Base-by-base conservation (phyloP, 768 basidiomycete species). In the Mycena capillaripes region DNA sequence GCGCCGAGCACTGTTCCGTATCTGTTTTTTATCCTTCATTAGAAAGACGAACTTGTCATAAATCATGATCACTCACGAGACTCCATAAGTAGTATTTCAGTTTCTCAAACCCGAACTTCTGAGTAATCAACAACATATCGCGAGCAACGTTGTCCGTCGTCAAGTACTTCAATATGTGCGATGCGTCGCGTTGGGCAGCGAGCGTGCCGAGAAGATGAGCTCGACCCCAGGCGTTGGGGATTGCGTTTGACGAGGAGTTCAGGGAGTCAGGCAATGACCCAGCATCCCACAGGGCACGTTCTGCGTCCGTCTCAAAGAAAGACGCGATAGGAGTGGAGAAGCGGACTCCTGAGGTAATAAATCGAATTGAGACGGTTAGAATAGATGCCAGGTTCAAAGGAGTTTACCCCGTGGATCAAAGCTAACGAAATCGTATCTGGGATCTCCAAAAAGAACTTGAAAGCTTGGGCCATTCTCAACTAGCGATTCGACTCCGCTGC, bases 121-220 rank as follows among this genome's bases (percentile, higher is more conserved):
- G 66, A 4, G 78, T 76, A 56, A 86, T 85, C 4, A 68, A 63
- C 25, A 85, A 60, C 84, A 86, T 85, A 64, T 86, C 85, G 2
- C 79, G 77, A 11, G 83, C 85, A 17, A 81, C 82, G 63, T 82
- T 79, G 38, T 85, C 84, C 14, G 84, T 85, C 55, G 80, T 84
- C 17, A 85, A 80, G 61, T 81, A 81, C 17, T 66, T 65, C 52
- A 83, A 63, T 32, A 76, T 72, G 9, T 44, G 76, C 4, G 80
- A 80, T 12, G 74, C 62, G 36, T 83, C 81, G 23, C 77, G 76
- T 52, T 83, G 79, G 21, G 73, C 76, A 21, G 83, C 85, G 25
- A 85, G 75, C 53, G 76, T 71, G 6, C 82, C 81, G 14, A 77
- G 61, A 52, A 83, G 69, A 66, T 79, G 76, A 14, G 82, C 78